phyloP scores from a whole-genome alignment of 2,329 filamentous ascomycete species.

The Hypoxylon sp. region DNA sequence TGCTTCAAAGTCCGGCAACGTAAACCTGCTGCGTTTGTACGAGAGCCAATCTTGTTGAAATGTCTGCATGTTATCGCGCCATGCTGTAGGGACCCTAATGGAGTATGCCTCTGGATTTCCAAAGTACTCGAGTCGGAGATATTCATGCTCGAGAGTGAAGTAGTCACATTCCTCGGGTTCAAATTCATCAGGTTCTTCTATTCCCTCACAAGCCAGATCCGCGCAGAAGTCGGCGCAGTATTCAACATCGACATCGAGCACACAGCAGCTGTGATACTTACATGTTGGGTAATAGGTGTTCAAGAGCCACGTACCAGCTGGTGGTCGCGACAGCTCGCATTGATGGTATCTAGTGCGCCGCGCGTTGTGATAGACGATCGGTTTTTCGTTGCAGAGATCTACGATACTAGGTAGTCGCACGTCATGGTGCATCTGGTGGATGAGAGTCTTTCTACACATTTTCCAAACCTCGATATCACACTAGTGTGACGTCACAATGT shows the following conservation, averaged over 20 bases:
- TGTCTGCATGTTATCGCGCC: slow-evolving; percentile 31
- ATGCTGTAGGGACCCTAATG: slow-evolving; percentile 27
- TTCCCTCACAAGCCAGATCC: too few species aligned
- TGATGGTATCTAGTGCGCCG: slow-evolving; percentile 42
- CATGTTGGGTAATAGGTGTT: slow-evolving; percentile 30
- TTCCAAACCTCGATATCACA: background rate
- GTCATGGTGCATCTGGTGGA: slow-evolving; percentile 52
- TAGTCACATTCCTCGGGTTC: slow-evolving; percentile 45
- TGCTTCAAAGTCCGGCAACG: slow-evolving; percentile 10
- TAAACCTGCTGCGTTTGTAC: slow-evolving; percentile 13
- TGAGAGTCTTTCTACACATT: slow-evolving; percentile 48
- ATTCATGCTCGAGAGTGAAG: slow-evolving; percentile 45
- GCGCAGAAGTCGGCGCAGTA: slow-evolving; percentile 32
- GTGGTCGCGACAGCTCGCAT: slow-evolving; percentile 44
- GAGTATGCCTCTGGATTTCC: slow-evolving; percentile 22
- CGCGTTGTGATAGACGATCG: slow-evolving; percentile 42
- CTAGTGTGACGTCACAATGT: background rate
- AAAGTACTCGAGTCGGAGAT: slow-evolving; percentile 44
- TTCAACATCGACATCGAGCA: background rate
- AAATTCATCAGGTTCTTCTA: background rate
- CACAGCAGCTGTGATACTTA: slow-evolving; percentile 50
- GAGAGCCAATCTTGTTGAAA: slow-evolving; percentile 6
- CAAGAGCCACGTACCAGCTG: background rate
- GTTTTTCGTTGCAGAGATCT: background rate
- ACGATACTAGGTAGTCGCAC: slow-evolving; percentile 47